phyloP scores from a whole-genome alignment of 2,329 filamentous ascomycete genomes.

The Pleoardoris graminearum region DNA sequence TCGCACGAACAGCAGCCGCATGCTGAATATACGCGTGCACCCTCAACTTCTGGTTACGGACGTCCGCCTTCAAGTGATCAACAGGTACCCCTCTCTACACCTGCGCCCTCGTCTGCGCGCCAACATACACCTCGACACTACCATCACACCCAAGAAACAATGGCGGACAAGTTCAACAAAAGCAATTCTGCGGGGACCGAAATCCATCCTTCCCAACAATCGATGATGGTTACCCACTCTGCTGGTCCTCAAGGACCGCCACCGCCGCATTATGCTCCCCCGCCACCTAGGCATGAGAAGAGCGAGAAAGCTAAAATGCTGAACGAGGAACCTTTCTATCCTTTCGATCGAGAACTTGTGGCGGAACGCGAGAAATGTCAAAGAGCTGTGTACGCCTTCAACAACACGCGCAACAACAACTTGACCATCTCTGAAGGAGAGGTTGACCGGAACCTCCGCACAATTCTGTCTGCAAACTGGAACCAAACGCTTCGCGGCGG shows the following conservation, averaged over 20 bases:
- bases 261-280: conserved; percentile 25
- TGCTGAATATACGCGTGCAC: conserved; percentile 28
- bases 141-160: conserved; percentile 34
- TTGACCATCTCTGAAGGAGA: conserved; percentile 68
- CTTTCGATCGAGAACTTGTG: conserved; percentile 75
- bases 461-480: conserved; percentile 68
- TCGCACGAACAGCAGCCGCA: conserved; percentile 23
- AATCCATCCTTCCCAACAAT: conserved; percentile 42
- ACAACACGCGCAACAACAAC: conserved; percentile 76
- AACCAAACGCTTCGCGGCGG: conserved; percentile 42
- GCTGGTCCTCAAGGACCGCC: conserved; percentile 27
- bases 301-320: conserved; percentile 93
- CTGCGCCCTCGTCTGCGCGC: conserved; percentile 22
- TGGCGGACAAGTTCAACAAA: conserved; percentile 30
- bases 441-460: conserved; percentile 69
- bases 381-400: conserved; percentile 81
- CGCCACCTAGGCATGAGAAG: conserved; percentile 40
- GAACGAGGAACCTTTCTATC: conserved; percentile 74
- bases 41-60: conserved; percentile 17
- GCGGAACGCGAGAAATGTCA: conserved; percentile 85
- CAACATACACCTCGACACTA: conserved; percentile 39
- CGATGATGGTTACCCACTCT: conserved; percentile 21
- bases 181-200: conserved; percentile 32
- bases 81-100: conserved; percentile 23
- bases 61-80: conserved; percentile 29